Percentiles rank a stretch among this genome's conserved stretches.
Evolutionary conservation across 2,329 filamentous ascomycete species (phyloP).

Genomic region (Paramyrothecium roridum): DNA sequence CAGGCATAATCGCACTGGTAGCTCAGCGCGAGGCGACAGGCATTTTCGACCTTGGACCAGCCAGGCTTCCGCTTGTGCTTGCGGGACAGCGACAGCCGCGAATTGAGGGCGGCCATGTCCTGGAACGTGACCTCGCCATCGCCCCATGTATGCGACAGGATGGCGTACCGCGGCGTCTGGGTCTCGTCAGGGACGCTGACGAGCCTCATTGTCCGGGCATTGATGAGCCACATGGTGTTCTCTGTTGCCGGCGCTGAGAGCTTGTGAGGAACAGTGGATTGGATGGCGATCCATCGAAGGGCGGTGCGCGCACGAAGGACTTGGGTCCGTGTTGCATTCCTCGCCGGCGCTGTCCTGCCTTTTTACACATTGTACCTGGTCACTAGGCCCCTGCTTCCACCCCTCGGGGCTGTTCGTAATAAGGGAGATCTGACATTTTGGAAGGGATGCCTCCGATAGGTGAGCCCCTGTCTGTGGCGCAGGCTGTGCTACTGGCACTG

Average conservation of each 20-base stretch:
- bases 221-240: neutral
- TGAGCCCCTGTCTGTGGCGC: too few species aligned
- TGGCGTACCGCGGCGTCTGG: slow-evolving; percentile 17
- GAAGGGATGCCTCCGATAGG: too few species aligned
- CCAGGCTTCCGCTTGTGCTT: slow-evolving; percentile 4
- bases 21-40: neutral
- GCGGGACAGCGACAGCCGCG: neutral
- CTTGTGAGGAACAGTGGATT: neutral
- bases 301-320: neutral
- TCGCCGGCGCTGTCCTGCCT: too few species aligned
- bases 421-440: too few species aligned
- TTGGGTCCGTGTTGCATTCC: too few species aligned
- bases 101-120: slow-evolving; percentile 8
- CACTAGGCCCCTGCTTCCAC: too few species aligned
- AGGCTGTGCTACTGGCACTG: too few species aligned
- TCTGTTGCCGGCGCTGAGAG: slow-evolving; percentile 1
- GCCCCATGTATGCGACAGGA: slow-evolving; percentile 26
- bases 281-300: neutral
- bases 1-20: slow-evolving; percentile 5
- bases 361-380: too few species aligned
- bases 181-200: neutral
- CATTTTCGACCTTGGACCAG: slow-evolving; percentile 15
- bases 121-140: slow-evolving; percentile 19
- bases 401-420: too few species aligned
- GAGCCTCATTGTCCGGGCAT: neutral